phyloP scores from a whole-genome alignment of 2,329 filamentous ascomycete genomes.

The Trichoderma koningiopsis region DNA sequence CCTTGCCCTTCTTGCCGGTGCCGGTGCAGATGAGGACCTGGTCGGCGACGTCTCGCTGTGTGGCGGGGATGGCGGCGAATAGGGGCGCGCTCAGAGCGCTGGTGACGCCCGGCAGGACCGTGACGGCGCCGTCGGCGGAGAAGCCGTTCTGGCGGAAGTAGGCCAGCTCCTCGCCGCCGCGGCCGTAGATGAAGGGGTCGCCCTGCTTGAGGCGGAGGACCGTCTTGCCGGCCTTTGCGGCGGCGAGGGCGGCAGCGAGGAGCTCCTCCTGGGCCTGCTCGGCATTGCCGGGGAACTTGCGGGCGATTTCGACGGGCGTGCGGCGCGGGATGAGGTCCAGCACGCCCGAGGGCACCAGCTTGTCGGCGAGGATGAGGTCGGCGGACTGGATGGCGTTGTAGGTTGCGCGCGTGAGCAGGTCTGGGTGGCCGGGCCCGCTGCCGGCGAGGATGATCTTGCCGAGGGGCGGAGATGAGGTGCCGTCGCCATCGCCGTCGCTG shows the following conservation, averaged over 20 bases:
- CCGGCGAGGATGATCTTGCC: constrained; percentile 87
- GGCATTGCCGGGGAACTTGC: constrained; percentile 97
- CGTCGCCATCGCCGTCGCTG: constrained; percentile 29
- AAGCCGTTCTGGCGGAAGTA: constrained; percentile 63
- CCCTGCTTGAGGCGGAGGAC: constrained; percentile 94
- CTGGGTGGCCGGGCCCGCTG: constrained; percentile 88
- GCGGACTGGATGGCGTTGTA: constrained; percentile 74
- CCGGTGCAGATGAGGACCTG: constrained; percentile 96
- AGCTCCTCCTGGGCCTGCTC: constrained; percentile 92
- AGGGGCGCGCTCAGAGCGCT: constrained; percentile 84
- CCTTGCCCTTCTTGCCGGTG: constrained; percentile 84
- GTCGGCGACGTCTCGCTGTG: constrained; percentile 86
- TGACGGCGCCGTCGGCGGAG: constrained; percentile 57
- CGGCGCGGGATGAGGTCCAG: constrained; percentile 87
- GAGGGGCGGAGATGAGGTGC: constrained; percentile 36
- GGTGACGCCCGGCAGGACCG: constrained; percentile 87
- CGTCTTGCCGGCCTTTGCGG: constrained; percentile 65
- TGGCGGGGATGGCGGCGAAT: constrained; percentile 84
- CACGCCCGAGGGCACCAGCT: constrained; percentile 81
- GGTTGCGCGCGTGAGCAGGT: constrained; percentile 82
- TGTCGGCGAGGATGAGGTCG: constrained; percentile 81
- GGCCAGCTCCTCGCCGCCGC: constrained; percentile 87
- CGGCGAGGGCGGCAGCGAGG: constrained; percentile 73
- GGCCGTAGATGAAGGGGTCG: constrained; percentile 93
- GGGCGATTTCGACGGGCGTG: constrained; percentile 86